Evolutionary conservation across 768 basidiomycete species (phyloP).

Genomic region (Basidioascus undulatus): DNA sequence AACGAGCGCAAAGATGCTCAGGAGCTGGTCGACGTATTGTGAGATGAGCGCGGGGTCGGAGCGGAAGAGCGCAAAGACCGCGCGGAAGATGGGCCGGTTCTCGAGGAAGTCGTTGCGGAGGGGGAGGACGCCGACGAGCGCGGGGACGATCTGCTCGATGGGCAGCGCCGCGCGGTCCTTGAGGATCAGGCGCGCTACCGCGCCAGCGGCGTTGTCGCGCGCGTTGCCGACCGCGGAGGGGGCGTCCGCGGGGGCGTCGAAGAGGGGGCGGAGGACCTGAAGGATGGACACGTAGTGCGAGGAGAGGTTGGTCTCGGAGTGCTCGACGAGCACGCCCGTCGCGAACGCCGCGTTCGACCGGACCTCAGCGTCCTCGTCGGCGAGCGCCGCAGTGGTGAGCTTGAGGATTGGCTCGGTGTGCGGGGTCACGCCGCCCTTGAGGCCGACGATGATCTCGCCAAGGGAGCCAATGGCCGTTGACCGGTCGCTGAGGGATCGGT

Average conservation of each 20-base stretch:
- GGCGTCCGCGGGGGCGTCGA: conserved; percentile 37
- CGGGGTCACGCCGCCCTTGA: conserved; percentile 64
- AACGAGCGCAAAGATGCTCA: conserved; percentile 56
- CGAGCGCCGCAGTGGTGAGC: conserved; percentile 58
- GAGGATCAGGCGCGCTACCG: conserved; percentile 63
- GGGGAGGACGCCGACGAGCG: conserved; percentile 59
- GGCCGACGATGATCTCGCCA: conserved; percentile 81
- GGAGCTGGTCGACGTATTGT: conserved; percentile 51
- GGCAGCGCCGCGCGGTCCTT: conserved; percentile 58
- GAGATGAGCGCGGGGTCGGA: conserved; percentile 43
- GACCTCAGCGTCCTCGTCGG: conserved; percentile 73
- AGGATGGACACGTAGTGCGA: conserved; percentile 60
- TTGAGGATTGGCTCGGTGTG: conserved; percentile 59
- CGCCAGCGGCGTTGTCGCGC: conserved; percentile 88
- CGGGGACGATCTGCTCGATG: conserved; percentile 58
- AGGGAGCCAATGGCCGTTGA: conserved; percentile 81
- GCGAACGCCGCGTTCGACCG: conserved; percentile 93
- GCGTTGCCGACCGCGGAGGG: conserved; percentile 51
- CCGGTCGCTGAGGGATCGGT: conserved; percentile 66
- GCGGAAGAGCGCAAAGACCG: conserved; percentile 68
- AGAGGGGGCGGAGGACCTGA: conserved; percentile 53
- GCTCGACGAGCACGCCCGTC: conserved; percentile 67
- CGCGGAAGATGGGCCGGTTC: conserved; percentile 66
- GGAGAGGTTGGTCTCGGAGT: conserved; percentile 56
- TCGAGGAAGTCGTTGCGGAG: conserved; percentile 71